phyloP scores from a whole-genome alignment of 108 stramenopile species.

The Hondaea fermentalgiana region DNA sequence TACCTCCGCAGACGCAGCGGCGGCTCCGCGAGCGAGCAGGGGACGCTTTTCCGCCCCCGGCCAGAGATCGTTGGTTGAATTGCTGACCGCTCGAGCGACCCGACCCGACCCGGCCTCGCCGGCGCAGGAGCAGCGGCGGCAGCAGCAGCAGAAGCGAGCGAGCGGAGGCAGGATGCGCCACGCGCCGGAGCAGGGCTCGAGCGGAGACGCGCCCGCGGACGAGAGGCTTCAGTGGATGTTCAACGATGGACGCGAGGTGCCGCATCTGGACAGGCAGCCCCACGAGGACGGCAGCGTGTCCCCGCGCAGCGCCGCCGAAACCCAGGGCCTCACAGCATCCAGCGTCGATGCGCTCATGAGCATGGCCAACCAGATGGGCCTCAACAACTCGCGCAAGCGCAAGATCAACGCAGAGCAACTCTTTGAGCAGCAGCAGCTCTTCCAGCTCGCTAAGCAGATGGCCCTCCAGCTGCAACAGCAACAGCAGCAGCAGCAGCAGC shows the following conservation, averaged over 20 bases:
- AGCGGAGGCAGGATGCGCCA: not conserved
- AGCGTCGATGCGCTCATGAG: not conserved
- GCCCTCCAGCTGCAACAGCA: not conserved
- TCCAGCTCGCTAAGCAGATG: not conserved
- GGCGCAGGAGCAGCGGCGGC: no score
- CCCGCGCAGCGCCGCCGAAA: not conserved
- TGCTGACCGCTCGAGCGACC: no score
- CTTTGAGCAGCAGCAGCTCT: not conserved
- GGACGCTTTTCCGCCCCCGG: no score
- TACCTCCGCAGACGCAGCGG: no score
- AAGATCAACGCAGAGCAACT: not conserved
- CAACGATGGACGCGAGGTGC: not conserved
- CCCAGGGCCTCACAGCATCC: not conserved
- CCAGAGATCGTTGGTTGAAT: no score
- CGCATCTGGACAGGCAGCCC: not conserved
- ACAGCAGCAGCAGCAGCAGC: not conserved
- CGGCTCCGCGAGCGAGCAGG: no score
- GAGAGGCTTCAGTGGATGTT: not conserved
- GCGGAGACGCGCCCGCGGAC: not conserved
- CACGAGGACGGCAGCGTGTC: not conserved
- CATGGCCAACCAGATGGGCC: not conserved
- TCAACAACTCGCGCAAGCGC: not conserved
- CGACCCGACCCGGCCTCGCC: no score
- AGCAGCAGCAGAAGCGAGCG: not conserved
- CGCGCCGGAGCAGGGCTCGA: not conserved